A percentile compares a stretch with the other conserved stretches of the same genome.
These are phyloP conservation scores for Rhizopus sp. DNA, from an alignment of 371 early-diverging fungal species.

Conservation along the genomic window DNA sequence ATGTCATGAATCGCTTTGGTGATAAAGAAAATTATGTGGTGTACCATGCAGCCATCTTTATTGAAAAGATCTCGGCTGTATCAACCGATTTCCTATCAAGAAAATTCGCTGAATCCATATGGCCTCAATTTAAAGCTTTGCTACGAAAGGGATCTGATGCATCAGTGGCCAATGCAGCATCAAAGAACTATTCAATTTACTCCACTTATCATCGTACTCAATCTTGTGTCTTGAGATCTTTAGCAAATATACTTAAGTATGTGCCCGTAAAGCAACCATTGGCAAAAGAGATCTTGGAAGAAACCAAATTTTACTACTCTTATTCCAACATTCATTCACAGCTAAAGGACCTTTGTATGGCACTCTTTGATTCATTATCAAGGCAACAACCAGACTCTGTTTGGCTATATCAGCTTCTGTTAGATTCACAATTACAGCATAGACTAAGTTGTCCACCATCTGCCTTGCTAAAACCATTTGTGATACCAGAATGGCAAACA, in stretches of 20 bases:
- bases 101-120: conserved; percentile 51
- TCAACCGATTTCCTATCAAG: conserved; percentile 52
- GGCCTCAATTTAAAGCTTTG: conserved; percentile 46
- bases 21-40: conserved; percentile 56
- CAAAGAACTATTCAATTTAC: conserved; percentile 33
- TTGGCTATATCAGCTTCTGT: conserved; percentile 35
- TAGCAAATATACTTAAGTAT: conserved; percentile 23
- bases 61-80: conserved; percentile 32
- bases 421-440: conserved; percentile 12
- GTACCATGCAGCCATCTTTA: conserved; percentile 44
- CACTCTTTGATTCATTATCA: conserved; percentile 24
- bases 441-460: conserved; percentile 1
- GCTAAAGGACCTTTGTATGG: conserved; percentile 25
- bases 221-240: conserved; percentile 31
- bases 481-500: conserved; percentile 34
- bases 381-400: conserved; percentile 42
- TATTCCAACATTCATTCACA: conserved; percentile 30
- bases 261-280: conserved; percentile 29
- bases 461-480: conserved; percentile 15
- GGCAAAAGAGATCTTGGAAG: conserved; percentile 32
- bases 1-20: conserved; percentile 44
- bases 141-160: conserved; percentile 18
- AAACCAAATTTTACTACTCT: conserved; percentile 27
- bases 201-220: conserved; percentile 41
- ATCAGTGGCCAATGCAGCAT: conserved; percentile 9